Percentiles rank a stretch among this genome's conserved stretches.
phyloP scores from a whole-genome alignment of 2,329 filamentous ascomycete species.

The Scytalidium sp. region DNA sequence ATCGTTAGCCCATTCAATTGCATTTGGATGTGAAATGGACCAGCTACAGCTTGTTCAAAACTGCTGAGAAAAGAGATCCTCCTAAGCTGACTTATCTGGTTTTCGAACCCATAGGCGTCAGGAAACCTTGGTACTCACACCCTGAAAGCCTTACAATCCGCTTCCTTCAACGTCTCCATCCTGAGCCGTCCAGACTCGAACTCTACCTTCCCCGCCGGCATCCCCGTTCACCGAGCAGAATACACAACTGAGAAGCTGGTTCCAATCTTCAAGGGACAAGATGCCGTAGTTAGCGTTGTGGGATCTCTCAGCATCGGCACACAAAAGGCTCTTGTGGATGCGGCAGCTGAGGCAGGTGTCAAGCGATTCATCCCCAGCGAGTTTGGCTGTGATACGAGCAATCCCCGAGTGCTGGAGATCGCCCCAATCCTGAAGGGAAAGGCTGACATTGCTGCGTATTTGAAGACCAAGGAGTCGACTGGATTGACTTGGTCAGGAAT shows the following conservation, averaged over 20 bases:
- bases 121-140: constrained; percentile 19
- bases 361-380: constrained; percentile 60
- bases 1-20: not conserved
- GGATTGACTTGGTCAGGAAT: constrained; percentile 30
- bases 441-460: constrained; percentile 29
- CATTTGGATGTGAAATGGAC: not conserved
- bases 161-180: constrained; percentile 28
- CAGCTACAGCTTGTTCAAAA: too few relatives aligned
- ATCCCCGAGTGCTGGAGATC: constrained; percentile 6
- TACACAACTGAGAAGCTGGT: constrained; percentile 10
- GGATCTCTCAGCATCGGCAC: not conserved
- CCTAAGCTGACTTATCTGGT: too few relatives aligned
- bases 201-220: constrained; percentile 16
- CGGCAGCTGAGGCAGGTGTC: constrained; percentile 56
- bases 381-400: constrained; percentile 32
- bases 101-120: constrained; percentile 7
- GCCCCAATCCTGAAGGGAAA: constrained; percentile 30
- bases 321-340: constrained; percentile 44
- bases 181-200: constrained; percentile 27
- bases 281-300: constrained; percentile 16
- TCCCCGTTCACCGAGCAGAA: constrained; percentile 16
- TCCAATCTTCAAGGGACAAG: constrained; percentile 25
- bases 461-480: constrained; percentile 20
- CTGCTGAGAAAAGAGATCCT: too few relatives aligned
- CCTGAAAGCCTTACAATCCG: constrained; percentile 25